Evolutionary conservation across 2,329 filamentous ascomycete species (phyloP).

Genomic region (Claviceps citrina): DNA sequence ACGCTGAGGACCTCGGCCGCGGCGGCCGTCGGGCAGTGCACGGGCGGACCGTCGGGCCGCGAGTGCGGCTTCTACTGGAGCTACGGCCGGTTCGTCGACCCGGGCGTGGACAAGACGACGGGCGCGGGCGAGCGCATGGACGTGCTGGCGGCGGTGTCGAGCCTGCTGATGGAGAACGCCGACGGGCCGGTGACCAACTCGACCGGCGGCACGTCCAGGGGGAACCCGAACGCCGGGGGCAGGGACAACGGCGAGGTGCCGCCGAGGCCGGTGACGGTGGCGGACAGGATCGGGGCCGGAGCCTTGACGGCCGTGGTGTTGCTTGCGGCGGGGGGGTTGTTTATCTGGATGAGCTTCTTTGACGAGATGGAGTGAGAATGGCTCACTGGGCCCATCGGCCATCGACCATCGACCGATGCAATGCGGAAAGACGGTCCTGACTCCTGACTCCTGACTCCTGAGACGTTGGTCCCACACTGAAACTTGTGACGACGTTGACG

Average conservation of each 20-base stretch:
- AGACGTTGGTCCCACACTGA: too few species aligned
- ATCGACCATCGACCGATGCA: too few species aligned
- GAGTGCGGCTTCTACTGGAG: constrained; percentile 40
- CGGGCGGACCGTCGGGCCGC: constrained; percentile 21
- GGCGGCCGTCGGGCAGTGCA: constrained; percentile 38
- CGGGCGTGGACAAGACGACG: neutral
- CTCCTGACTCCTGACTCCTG: too few species aligned
- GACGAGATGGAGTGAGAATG: constrained; percentile 6
- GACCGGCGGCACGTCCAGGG: constrained; percentile 35
- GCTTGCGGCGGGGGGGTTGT: constrained; percentile 24
- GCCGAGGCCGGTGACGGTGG: neutral
- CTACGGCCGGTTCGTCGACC: constrained; percentile 19
- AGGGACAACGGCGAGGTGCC: constrained; percentile 14
- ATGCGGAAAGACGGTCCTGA: too few species aligned
- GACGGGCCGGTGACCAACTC: constrained; percentile 26
- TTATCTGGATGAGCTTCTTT: constrained; percentile 33
- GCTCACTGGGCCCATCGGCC: too few species aligned
- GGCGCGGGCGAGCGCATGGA: constrained; percentile 13
- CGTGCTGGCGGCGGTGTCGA: constrained; percentile 35
- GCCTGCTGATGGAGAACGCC: constrained; percentile 23
- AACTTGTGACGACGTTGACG: too few species aligned
- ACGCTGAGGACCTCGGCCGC: constrained; percentile 34
- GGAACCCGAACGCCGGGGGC: constrained; percentile 23
- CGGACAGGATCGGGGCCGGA: constrained; percentile 14
- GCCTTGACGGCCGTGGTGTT: constrained; percentile 31